Conservation (phyloP, 2,329 filamentous ascomycete species). For the Cordyceps javanica region DNA sequence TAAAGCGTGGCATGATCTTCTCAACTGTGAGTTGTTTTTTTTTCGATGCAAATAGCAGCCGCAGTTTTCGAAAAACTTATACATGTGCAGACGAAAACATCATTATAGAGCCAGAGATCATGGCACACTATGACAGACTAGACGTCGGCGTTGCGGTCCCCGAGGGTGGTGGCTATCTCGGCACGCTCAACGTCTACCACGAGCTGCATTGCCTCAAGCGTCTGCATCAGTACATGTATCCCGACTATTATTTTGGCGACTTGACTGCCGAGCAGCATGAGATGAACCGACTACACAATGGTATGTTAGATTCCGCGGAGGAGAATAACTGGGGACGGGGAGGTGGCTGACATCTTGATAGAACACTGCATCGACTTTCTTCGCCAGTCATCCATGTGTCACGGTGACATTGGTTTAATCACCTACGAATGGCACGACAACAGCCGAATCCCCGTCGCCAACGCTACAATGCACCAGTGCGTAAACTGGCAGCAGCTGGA, state of each 20-base stretch:
- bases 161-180: not conserved
- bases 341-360: not conserved
- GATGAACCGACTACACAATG: not conserved
- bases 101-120: not conserved
- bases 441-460: not conserved
- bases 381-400: not conserved
- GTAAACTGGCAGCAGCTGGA: not conserved
- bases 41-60: too few species aligned
- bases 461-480: not conserved
- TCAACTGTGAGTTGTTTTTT: too few species aligned
- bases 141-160: not conserved
- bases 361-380: not conserved
- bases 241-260: not conserved
- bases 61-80: not conserved
- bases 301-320: not conserved
- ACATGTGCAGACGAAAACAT: not conserved
- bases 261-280: not conserved
- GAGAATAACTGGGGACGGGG: not conserved
- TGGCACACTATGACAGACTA: not conserved
- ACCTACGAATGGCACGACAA: not conserved
- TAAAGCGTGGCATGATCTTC: not conserved
- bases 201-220: not conserved
- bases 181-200: not conserved
- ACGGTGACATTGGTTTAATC: not conserved
- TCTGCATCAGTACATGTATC: not conserved